A percentile compares a stretch with the other conserved stretches of the same genome.
These are phyloP conservation scores for Butyriboletus loyo DNA, from an alignment of 768 basidiomycete species.

Conservation along the genomic window DNA sequence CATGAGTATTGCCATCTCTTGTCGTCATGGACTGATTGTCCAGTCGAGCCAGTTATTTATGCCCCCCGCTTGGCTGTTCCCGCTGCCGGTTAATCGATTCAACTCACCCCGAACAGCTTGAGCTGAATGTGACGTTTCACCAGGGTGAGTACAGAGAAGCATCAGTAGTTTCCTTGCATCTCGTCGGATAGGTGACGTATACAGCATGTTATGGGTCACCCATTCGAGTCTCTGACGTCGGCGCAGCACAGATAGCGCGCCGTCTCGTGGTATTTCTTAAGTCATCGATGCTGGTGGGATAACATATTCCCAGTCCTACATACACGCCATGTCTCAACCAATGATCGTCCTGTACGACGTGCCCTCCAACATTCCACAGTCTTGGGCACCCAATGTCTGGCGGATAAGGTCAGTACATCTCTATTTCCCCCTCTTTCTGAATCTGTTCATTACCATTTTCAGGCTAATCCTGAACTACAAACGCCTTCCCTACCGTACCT, in stretches of 20 bases:
- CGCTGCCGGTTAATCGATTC: constrained; percentile 6
- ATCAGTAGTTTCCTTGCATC: constrained; percentile 13
- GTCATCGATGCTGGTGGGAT: neutral
- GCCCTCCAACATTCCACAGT: constrained; percentile 54
- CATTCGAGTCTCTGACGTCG: neutral
- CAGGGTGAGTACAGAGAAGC: constrained; percentile 9
- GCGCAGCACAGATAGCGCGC: neutral
- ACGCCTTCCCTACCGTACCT: constrained; percentile 63
- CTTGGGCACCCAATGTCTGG: constrained; percentile 81
- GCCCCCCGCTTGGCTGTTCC: neutral
- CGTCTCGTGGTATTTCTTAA: constrained; percentile 9
- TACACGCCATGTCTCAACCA: constrained; percentile 40
- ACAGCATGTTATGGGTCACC: constrained; percentile 10
- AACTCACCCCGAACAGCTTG: neutral
- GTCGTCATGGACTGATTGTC: constrained; percentile 1
- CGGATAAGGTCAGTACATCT: constrained; percentile 50
- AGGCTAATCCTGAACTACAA: constrained; percentile 80
- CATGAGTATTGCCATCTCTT: constrained; percentile 1
- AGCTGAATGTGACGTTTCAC: neutral
- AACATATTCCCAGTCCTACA: neutral
- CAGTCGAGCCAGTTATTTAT: neutral
- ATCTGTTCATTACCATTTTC: neutral
- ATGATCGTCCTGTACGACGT: constrained; percentile 67
- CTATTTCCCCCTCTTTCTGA: neutral
- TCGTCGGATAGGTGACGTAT: neutral